phyloP scores from a whole-genome alignment of 2,329 filamentous ascomycete species.

The Aspergillus novoparasiticus region DNA sequence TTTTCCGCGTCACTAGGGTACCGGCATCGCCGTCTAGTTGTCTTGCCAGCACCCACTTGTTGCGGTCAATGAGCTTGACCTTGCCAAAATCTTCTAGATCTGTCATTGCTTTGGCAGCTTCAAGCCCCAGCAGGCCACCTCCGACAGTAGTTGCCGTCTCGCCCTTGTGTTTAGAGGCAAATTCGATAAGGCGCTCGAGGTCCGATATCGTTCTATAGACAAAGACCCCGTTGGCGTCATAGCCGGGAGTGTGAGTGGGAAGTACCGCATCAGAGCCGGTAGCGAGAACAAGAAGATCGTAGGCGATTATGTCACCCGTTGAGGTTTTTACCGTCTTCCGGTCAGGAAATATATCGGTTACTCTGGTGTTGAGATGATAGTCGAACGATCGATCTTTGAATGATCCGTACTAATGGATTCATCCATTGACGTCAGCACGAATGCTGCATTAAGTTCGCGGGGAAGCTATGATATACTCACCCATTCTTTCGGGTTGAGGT shows the following conservation, averaged over 20 bases:
- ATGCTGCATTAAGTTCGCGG: not conserved
- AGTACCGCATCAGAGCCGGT: constrained; percentile 85
- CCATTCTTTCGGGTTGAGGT: constrained; percentile 83
- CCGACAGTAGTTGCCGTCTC: constrained; percentile 77
- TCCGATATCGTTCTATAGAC: constrained; percentile 88
- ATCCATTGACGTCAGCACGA: not conserved
- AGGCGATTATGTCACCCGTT: constrained; percentile 68
- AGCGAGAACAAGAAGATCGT: constrained; percentile 80
- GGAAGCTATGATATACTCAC: constrained; percentile 45
- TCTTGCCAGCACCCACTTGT: constrained; percentile 77
- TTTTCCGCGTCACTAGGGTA: constrained; percentile 78
- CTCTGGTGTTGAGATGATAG: constrained; percentile 74
- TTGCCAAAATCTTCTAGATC: constrained; percentile 74
- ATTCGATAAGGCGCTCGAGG: constrained; percentile 74
- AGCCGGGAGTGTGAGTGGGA: constrained; percentile 70
- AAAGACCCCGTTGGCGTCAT: constrained; percentile 81
- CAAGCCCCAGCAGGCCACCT: constrained; percentile 80
- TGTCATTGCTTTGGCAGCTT: constrained; percentile 90
- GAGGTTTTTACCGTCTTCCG: constrained; percentile 71
- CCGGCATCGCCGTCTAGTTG: constrained; percentile 84
- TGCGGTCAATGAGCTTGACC: constrained; percentile 80
- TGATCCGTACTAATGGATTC: constrained; percentile 60
- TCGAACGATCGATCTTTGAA: constrained; percentile 68
- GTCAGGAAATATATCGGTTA: constrained; percentile 66
- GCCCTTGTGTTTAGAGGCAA: constrained; percentile 67